Conservation (phyloP, 2,329 filamentous ascomycete genomes). For the Grosmannia huntii region DNA sequence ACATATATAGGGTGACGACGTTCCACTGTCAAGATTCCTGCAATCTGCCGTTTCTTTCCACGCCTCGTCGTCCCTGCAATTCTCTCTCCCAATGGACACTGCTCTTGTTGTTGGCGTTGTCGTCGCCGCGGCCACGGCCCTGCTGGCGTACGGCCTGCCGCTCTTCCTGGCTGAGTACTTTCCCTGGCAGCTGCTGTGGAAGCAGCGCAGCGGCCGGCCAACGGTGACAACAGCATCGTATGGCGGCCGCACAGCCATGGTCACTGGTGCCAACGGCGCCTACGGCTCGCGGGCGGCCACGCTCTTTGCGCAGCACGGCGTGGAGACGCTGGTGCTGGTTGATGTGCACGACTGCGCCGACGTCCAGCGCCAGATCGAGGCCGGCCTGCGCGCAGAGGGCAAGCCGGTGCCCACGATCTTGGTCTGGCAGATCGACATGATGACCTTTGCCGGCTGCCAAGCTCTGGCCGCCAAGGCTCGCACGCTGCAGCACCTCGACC, state of each 20-base stretch:
- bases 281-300: conserved; percentile 23
- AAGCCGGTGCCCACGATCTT: conserved; percentile 20
- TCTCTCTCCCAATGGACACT: conserved; percentile 1
- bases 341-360: conserved; percentile 21
- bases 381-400: conserved; percentile 15
- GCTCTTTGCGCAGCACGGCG: conserved; percentile 21
- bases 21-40: neutral
- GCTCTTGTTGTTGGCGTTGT: neutral
- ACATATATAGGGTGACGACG: neutral
- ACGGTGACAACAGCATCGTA: conserved; percentile 22
- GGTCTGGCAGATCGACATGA: conserved; percentile 24
- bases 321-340: conserved; percentile 23
- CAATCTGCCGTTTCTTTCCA: neutral
- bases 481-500: conserved; percentile 19
- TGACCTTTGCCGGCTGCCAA: conserved; percentile 22
- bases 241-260: conserved; percentile 21
- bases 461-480: conserved; percentile 18
- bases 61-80: neutral
- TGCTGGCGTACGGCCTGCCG: conserved; percentile 19
- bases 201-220: conserved; percentile 21
- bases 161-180: conserved; percentile 22
- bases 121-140: conserved; percentile 9
- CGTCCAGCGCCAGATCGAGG: conserved; percentile 22
- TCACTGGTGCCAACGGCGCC: conserved; percentile 24
- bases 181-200: conserved; percentile 19